These are phyloP conservation scores for Rhododendron simsii DNA, from an alignment of 148 eudicot genomes.

Conservation along the genomic window DNA sequence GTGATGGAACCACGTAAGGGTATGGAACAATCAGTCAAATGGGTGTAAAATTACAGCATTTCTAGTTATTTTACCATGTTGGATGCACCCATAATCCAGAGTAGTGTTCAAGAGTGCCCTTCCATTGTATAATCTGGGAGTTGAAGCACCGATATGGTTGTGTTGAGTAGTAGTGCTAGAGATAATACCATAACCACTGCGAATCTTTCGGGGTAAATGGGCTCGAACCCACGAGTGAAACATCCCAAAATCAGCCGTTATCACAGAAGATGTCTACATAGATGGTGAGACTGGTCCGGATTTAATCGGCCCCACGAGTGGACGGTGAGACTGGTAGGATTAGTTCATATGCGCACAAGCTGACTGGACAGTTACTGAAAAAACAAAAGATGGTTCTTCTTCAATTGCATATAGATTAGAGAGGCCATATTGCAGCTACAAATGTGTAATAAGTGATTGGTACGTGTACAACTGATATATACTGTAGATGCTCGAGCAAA, in stretches of 20 bases:
- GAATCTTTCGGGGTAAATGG: slow-evolving; percentile 18
- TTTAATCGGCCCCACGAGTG: too few species aligned
- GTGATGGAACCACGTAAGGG: neutral
- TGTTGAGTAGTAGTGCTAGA: neutral
- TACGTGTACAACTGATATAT: neutral
- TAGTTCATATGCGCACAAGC: too few species aligned
- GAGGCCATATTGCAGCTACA: neutral
- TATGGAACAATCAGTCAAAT: neutral
- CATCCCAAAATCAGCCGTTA: slow-evolving; percentile 14
- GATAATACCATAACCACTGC: slow-evolving; percentile 2
- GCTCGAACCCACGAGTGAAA: slow-evolving; percentile 19
- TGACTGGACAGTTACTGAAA: too few species aligned
- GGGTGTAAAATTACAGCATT: neutral
- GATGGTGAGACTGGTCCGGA: neutral
- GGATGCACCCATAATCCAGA: neutral
- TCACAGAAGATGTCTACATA: neutral
- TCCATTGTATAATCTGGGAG: neutral
- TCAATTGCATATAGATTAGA: neutral
- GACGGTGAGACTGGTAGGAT: too few species aligned
- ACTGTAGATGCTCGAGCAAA: neutral
- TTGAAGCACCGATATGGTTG: neutral
- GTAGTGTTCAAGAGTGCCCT: neutral
- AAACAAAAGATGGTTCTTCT: neutral
- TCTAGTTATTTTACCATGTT: slow-evolving; percentile 9
- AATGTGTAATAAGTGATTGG: neutral